These are phyloP conservation scores for Isochrysis galbana DNA, from an alignment of 78 protist species.

Conservation along the genomic window DNA sequence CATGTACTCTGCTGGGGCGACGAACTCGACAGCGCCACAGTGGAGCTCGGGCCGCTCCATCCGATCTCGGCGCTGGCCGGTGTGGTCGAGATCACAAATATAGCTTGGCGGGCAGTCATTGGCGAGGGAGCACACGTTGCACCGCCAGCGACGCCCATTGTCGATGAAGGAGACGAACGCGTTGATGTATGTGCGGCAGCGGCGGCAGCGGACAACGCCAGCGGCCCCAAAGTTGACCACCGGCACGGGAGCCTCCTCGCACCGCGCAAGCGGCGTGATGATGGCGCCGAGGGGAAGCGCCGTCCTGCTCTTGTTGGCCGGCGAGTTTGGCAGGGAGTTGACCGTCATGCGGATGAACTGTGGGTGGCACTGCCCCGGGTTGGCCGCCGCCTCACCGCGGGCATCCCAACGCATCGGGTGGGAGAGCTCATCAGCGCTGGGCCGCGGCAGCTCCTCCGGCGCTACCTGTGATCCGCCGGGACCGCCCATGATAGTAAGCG, in stretches of 20 bases:
- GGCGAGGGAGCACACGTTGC: not conserved
- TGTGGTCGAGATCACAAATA: constrained; percentile 62
- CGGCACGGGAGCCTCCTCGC: constrained; percentile 10
- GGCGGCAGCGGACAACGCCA: constrained; percentile 45
- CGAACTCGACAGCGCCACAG: constrained; percentile 64
- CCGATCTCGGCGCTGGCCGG: constrained; percentile 65
- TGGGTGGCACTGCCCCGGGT: not conserved
- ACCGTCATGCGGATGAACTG: constrained; percentile 29
- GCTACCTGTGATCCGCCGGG: not conserved
- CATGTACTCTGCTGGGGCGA: constrained; percentile 69
- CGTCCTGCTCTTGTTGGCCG: not conserved
- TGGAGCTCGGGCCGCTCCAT: constrained; percentile 65
- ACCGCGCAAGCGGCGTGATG: constrained; percentile 34
- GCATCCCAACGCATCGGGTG: not conserved
- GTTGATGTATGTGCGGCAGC: constrained; percentile 59
- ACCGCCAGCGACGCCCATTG: constrained; percentile 47
- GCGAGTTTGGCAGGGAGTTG: not conserved
- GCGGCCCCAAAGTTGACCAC: constrained; percentile 31
- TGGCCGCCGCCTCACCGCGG: not conserved
- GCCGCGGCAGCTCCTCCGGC: not conserved
- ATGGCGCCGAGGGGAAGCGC: constrained; percentile 43
- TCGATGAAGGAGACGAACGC: constrained; percentile 39
- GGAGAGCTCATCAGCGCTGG: not conserved
- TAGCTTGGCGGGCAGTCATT: constrained; percentile 59
- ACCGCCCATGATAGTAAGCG: not conserved